A percentile compares a stretch with the other conserved stretches of the same genome.
Conservation (phyloP, 352 stramenopile genomes). For the Pythium sukuiense region DNA sequence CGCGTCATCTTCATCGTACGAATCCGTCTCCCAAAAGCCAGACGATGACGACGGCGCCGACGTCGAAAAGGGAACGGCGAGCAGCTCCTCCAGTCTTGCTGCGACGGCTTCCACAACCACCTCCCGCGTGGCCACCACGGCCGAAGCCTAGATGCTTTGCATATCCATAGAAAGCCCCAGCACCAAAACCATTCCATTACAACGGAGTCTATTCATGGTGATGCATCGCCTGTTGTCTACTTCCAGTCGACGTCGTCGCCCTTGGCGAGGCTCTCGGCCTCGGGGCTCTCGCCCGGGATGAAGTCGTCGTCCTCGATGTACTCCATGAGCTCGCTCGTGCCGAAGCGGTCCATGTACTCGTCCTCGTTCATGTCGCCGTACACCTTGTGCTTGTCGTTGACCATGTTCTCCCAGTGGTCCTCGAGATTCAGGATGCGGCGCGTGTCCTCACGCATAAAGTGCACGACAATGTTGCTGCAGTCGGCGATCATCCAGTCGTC, state of each 20-base stretch:
- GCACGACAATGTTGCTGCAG: constrained; percentile 89
- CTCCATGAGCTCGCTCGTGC: constrained; percentile 85
- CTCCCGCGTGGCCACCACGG: neutral
- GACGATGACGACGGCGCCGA: constrained; percentile 5
- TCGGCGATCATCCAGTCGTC: constrained; percentile 94
- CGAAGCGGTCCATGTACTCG: constrained; percentile 88
- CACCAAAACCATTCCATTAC: neutral
- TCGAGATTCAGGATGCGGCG: constrained; percentile 73
- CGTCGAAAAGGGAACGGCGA: constrained; percentile 19
- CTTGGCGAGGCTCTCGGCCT: constrained; percentile 25
- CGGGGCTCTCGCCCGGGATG: constrained; percentile 18
- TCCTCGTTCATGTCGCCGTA: constrained; percentile 82
- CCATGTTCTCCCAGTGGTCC: constrained; percentile 85
- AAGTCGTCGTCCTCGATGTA: constrained; percentile 72
- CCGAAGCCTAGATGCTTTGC: constrained; percentile 2
- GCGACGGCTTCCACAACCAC: constrained; percentile 13
- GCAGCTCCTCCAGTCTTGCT: neutral
- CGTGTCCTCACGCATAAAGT: constrained; percentile 82
- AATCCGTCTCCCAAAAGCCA: constrained; percentile 6
- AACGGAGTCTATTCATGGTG: constrained; percentile 5
- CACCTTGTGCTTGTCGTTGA: constrained; percentile 76
- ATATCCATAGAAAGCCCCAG: neutral
- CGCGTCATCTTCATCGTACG: constrained; percentile 3
- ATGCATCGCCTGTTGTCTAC: constrained; percentile 15
- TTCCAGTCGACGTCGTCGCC: constrained; percentile 61